Evolutionary conservation across 306 rosid species (phyloP).

Genomic region (Datisca glomerata): DNA sequence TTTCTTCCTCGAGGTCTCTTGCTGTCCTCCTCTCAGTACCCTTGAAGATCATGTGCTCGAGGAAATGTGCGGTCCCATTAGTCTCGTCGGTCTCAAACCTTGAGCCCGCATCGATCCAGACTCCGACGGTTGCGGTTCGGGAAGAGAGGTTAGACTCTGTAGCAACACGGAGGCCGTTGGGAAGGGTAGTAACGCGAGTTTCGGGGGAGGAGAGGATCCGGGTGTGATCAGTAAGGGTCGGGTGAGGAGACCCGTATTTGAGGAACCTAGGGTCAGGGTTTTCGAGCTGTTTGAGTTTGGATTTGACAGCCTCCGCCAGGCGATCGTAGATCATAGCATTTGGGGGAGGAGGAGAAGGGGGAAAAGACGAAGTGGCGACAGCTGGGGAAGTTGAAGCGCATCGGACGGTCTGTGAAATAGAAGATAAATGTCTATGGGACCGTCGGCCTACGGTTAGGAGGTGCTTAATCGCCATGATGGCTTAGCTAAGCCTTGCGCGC

Average conservation of each 20-base stretch:
- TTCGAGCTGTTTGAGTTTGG: conserved; percentile 53
- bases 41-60: conserved; percentile 95
- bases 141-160: conserved; percentile 62
- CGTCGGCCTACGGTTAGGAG: conserved; percentile 65
- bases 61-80: conserved; percentile 80
- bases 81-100: conserved; percentile 87
- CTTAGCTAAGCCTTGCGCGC: too few relatives aligned
- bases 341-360: conserved; percentile 62
- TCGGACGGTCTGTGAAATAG: conserved; percentile 24
- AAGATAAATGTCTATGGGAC: conserved; percentile 19
- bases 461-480: conserved; percentile 61
- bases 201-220: conserved; percentile 75
- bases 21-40: conserved; percentile 80
- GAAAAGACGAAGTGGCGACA: conserved; percentile 19
- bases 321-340: conserved; percentile 88
- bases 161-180: conserved; percentile 82
- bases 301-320: conserved; percentile 60
- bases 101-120: conserved; percentile 94
- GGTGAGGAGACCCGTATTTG: conserved; percentile 76
- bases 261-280: conserved; percentile 88
- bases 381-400: conserved; percentile 36
- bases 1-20: conserved; percentile 65
- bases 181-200: conserved; percentile 70
- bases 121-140: conserved; percentile 77
- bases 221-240: conserved; percentile 46